These are phyloP conservation scores for Hypoxylon sp. DNA, from an alignment of 2,329 filamentous ascomycete genomes.

Conservation along the genomic window DNA sequence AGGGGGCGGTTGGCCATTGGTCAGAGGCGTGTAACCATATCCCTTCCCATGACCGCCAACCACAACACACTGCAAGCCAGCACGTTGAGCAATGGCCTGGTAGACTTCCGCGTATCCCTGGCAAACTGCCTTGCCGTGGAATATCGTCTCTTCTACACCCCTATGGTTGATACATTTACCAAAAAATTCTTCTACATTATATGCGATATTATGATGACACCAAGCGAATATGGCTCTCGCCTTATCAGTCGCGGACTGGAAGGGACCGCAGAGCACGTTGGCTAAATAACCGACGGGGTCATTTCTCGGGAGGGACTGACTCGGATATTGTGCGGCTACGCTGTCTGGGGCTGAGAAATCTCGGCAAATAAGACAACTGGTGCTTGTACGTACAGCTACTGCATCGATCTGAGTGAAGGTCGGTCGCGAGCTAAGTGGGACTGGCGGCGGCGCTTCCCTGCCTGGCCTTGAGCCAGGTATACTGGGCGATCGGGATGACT, in stretches of 20 bases:
- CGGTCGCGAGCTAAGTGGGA: constrained; percentile 62
- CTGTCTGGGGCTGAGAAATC: constrained; percentile 86
- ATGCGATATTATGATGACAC: constrained; percentile 92
- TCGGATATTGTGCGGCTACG: constrained; percentile 80
- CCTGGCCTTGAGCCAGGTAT: constrained; percentile 40
- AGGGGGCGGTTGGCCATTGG: constrained; percentile 71
- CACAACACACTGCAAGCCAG: constrained; percentile 80
- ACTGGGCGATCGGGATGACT: constrained; percentile 32
- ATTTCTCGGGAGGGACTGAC: constrained; percentile 70
- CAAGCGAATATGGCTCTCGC: constrained; percentile 92
- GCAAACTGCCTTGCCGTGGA: constrained; percentile 84
- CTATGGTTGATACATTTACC: constrained; percentile 71
- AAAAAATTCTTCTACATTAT: constrained; percentile 84
- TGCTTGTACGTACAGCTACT: constrained; percentile 47
- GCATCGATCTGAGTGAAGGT: constrained; percentile 61
- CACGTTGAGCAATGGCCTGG: constrained; percentile 77
- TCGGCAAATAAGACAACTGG: constrained; percentile 77
- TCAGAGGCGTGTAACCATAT: constrained; percentile 72
- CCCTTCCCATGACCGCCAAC: constrained; percentile 87
- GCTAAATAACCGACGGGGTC: constrained; percentile 79
- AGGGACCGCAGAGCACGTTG: constrained; percentile 78
- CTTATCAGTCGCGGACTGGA: constrained; percentile 86
- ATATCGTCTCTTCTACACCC: constrained; percentile 76
- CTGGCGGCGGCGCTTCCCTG: constrained; percentile 57
- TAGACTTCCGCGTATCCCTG: constrained; percentile 90